Evolutionary conservation across 305 asterid species (phyloP).

Genomic region (Salvia sclarea): DNA sequence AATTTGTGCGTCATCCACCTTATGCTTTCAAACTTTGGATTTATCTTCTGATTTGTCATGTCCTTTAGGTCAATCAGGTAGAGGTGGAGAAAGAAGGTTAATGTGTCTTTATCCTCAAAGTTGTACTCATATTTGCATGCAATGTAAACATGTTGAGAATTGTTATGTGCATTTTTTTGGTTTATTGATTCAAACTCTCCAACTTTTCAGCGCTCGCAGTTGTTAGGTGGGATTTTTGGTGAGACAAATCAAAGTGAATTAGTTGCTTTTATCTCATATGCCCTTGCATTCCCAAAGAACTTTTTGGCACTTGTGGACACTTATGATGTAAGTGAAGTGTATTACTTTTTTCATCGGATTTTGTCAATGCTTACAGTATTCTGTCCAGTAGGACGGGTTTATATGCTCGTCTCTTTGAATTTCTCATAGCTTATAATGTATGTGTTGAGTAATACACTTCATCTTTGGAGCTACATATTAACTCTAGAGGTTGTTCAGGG

Average conservation of each 20-base stretch:
- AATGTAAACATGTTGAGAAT: constrained; percentile 12
- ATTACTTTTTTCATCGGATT: not conserved
- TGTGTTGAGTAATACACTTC: constrained; percentile 8
- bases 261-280: constrained; percentile 84
- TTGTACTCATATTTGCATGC: not conserved
- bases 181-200: constrained; percentile 36
- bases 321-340: constrained; percentile 72
- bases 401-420: not conserved
- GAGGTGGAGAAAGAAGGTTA: constrained; percentile 22
- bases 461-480: constrained; percentile 12
- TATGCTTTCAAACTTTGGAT: not conserved
- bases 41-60: not conserved
- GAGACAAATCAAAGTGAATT: constrained; percentile 93
- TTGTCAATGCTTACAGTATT: constrained; percentile 11
- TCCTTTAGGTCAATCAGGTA: constrained; percentile 12
- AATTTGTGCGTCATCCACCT: not conserved
- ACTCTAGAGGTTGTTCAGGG: constrained; percentile 15
- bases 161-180: constrained; percentile 21
- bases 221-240: constrained; percentile 68
- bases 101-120: constrained; percentile 20
- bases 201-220: constrained; percentile 62
- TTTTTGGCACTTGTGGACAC: constrained; percentile 97
- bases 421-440: constrained; percentile 6
- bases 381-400: not conserved
- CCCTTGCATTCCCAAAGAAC: constrained; percentile 80